phyloP scores from a whole-genome alignment of 2,329 filamentous ascomycete genomes.

The Graphiopsis chlorocephala region DNA sequence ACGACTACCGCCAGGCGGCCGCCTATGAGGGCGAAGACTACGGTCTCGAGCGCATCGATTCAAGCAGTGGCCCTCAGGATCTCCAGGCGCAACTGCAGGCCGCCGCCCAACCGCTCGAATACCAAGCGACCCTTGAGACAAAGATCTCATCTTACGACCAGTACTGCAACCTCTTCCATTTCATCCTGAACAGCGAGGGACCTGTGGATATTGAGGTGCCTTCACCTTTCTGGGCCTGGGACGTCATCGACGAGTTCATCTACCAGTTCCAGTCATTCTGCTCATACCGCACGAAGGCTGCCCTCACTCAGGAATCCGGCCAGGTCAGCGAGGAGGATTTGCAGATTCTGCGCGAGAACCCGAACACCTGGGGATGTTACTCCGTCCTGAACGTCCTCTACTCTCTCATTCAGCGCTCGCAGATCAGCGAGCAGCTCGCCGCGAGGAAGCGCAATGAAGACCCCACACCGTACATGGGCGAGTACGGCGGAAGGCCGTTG shows the following conservation, averaged over 20 bases:
- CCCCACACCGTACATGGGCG: slow-evolving; percentile 79
- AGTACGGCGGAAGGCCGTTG: slow-evolving; percentile 89
- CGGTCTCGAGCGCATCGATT: slow-evolving; percentile 69
- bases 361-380: slow-evolving; percentile 99
- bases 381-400: slow-evolving; percentile 98
- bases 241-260: slow-evolving; percentile 99
- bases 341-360: slow-evolving; percentile 87
- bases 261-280: slow-evolving; percentile 99
- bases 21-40: slow-evolving; percentile 63
- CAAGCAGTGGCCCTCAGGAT: slow-evolving; percentile 75
- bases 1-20: slow-evolving; percentile 94
- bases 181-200: slow-evolving; percentile 98
- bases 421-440: slow-evolving; percentile 95
- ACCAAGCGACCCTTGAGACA: slow-evolving; percentile 89
- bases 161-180: slow-evolving; percentile 99
- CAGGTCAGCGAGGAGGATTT: slow-evolving; percentile 89
- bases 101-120: slow-evolving; percentile 92
- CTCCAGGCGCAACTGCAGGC: slow-evolving; percentile 88
- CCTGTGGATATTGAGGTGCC: slow-evolving; percentile 95
- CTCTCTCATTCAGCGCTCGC: slow-evolving; percentile 95
- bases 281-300: slow-evolving; percentile 89
- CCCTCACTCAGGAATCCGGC: slow-evolving; percentile 54
- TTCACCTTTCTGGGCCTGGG: slow-evolving; percentile 99
- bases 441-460: slow-evolving; percentile 95
- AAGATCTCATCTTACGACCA: slow-evolving; percentile 99